Conservation (phyloP, 2,329 filamentous ascomycete genomes). For the Paraphoma sp. region DNA sequence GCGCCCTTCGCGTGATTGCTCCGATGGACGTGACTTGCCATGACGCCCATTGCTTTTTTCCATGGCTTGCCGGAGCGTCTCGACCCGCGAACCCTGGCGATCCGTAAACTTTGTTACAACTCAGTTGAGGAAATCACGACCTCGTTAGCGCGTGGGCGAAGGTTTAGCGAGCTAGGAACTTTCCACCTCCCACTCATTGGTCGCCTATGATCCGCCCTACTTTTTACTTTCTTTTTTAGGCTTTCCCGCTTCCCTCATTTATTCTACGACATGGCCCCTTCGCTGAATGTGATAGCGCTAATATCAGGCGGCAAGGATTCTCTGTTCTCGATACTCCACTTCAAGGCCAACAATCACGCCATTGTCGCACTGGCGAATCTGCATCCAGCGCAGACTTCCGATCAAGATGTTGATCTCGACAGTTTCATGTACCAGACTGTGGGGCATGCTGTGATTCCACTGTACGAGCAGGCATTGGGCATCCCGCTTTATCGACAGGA, state of each 20-base stretch:
- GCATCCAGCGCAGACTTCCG: constrained; percentile 60
- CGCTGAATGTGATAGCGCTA: constrained; percentile 75
- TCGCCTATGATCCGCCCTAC: neutral
- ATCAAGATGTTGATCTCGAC: constrained; percentile 72
- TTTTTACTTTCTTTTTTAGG: neutral
- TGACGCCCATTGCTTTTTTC: constrained; percentile 5
- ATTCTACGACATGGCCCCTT: constrained; percentile 13
- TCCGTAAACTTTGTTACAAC: constrained; percentile 1
- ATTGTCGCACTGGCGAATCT: constrained; percentile 91
- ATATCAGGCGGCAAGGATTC: constrained; percentile 98
- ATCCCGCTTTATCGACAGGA: constrained; percentile 83
- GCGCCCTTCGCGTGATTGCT: neutral
- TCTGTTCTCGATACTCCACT: constrained; percentile 91
- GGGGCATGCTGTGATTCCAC: constrained; percentile 83
- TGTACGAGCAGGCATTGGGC: constrained; percentile 79
- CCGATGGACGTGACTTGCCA: neutral
- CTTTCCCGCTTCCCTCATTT: neutral
- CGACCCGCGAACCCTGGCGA: neutral
- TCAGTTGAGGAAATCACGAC: constrained; percentile 5
- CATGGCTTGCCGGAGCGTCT: neutral
- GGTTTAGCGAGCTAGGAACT: constrained; percentile 12
- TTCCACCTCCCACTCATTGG: neutral
- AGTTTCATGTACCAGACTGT: constrained; percentile 99
- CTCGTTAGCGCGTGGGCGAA: constrained; percentile 14
- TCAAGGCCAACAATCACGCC: constrained; percentile 81